Conservation (phyloP, 2,329 filamentous ascomycete species). For the Aspergillus amoenus region DNA sequence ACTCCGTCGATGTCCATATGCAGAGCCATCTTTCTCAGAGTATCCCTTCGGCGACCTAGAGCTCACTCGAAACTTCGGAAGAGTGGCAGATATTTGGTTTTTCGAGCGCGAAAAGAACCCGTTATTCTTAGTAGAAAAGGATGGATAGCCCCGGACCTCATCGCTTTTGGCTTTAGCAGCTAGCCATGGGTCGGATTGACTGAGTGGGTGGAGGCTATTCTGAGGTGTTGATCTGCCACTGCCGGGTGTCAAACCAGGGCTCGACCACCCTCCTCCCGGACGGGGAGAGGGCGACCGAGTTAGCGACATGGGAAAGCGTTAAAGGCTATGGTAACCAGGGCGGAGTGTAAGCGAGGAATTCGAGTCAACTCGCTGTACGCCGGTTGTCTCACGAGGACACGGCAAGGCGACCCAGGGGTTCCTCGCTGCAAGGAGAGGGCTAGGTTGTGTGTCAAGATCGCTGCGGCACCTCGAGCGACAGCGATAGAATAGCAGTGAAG, state of each 20-base stretch:
- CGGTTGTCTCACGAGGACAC: background rate
- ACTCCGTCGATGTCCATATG: conserved; percentile 57
- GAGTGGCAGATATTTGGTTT: conserved; percentile 72
- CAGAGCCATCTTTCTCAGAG: conserved; percentile 71
- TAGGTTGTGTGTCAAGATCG: background rate
- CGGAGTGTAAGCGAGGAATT: background rate
- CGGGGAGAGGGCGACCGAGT: conserved; percentile 85
- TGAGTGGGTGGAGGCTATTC: conserved; percentile 38
- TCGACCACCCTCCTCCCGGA: conserved; percentile 84
- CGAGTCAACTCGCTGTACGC: background rate
- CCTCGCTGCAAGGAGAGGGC: background rate
- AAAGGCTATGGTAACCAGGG: background rate
- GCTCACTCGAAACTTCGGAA: conserved; percentile 68
- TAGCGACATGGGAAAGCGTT: conserved; percentile 65
- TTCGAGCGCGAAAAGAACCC: conserved; percentile 87
- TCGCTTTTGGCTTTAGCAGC: conserved; percentile 75
- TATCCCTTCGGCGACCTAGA: conserved; percentile 38
- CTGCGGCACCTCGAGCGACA: background rate
- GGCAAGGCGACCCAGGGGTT: background rate
- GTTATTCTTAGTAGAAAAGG: conserved; percentile 76
- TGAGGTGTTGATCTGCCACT: conserved; percentile 69
- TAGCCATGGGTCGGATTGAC: conserved; percentile 64
- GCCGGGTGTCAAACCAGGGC: conserved; percentile 72
- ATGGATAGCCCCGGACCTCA: conserved; percentile 71
- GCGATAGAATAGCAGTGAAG: background rate